Base-by-base conservation (phyloP, 768 basidiomycete species). In the Gloeophyllum trabeum region DNA sequence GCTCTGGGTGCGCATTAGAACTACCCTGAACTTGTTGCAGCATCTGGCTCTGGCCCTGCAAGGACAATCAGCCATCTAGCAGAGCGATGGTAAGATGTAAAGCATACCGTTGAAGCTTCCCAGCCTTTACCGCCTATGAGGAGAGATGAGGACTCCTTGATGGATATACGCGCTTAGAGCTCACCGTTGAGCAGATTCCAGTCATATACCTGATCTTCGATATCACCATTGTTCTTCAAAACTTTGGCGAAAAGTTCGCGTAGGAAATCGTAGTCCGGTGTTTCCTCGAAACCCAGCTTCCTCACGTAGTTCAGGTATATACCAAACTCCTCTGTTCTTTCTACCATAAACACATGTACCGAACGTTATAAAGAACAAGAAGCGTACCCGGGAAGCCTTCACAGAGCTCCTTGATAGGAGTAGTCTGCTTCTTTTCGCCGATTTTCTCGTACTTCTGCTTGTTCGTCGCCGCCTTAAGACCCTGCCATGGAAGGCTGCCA, bases 391-490 rank as follows among this genome's bases (percentile, higher is more conserved):
- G 94, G 67, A 83, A 92, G 44, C 90, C 88, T 53, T 98, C 96
- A 54, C 84, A 90, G 20, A 99, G 73, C 57, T 99, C 96, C 66
- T 90, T 94, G 61, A 99, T 97, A 5, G 86, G 85, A 22, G 96
- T 98, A 12, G 86, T 87, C 67, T 98, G 96, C 73, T 91, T 99
- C 82, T 99, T 99, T 71, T 99, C 94, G 48, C 94, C 94, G 61
- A 99, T 99, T 73, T 98, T 99, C 72, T 99, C 94, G 67, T 99
- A 99, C 71, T 98, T 90, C 62, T 98, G 96, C 70, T 99, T 99
- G 72, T 99, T 98, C 40, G 93, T 99, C 22, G 96, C 96, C 24
- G 96, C 96, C 66, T 98, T 98, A 44, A 99, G 75, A 44, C 96
- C 96, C 58, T 99, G 96, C 96, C 96, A 99, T 19, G 96, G 96